Evolutionary conservation across 148 eudicot genomes (phyloP), one percentile per base, ranked within the genome.

Genomic region (Cornus kousa): DNA sequence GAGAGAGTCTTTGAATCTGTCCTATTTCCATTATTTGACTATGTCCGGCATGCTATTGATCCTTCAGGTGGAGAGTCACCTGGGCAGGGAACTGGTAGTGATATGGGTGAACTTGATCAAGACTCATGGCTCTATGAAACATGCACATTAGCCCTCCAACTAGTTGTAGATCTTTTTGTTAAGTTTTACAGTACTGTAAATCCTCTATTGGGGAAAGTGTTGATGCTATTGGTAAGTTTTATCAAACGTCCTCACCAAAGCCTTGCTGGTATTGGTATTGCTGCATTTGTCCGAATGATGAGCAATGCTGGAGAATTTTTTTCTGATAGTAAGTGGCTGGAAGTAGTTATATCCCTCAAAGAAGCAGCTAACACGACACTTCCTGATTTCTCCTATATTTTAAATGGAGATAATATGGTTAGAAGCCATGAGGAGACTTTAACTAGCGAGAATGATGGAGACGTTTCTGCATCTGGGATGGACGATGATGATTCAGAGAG

Each of bases 71-170:
- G 88, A 67, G 85, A 74, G 77, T 79, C 89, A n/a, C 75, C 87
- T 68, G 85, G 78, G 31, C 90, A 87, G 69, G 86, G 82, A 32
- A 76, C 68, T 72, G 87, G 87, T 60, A 83, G 83, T 74, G 90
- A 89, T 31, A 70, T 65, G 74, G 89, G 86, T 60, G 99, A 90
- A 68, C 91, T 90, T 84, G 97, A 90, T 83, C 92, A 97, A 85
- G 99, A 97, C 85, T 83, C 99, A 10, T 97, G 99, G 99, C 92
- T 97, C 33, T 97, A 94, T 73, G 99, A 91, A 89, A 97, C 99
- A n/a, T 97, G 99, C 85, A 97, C 99, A 28, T 73, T 90, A 80
- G 93, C 95, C 73, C 97, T 97, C 79, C 98, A 97, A 83, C 82
- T 97, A 77, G 93, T 94, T 71, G 98, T 94, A 32, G 99, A 97